Evolutionary conservation across 148 eudicot species (phyloP).

Genomic region (Nepenthes mirabilis): DNA sequence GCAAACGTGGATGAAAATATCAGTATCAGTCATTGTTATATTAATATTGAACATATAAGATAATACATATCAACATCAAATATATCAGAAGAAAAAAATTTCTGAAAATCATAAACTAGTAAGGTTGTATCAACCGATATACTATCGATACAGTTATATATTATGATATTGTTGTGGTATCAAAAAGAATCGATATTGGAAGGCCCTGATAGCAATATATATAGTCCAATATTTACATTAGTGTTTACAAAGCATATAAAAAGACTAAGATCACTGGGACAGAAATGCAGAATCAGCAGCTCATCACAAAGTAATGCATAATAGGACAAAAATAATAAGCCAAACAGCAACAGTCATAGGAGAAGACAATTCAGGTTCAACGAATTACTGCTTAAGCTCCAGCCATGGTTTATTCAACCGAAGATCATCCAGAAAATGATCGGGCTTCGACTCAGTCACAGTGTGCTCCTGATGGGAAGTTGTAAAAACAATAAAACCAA

Average conservation of each 20-base stretch:
- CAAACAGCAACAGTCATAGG: background rate
- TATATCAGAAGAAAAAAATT: too few relatives aligned
- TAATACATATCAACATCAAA: too few relatives aligned
- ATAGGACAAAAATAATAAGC: background rate
- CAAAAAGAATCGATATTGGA: too few relatives aligned
- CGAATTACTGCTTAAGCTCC: conserved; percentile 55
- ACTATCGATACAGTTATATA: too few relatives aligned
- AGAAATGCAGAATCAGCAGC: background rate
- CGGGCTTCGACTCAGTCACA: conserved; percentile 94
- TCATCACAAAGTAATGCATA: background rate
- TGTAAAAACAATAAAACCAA: conserved; percentile 1
- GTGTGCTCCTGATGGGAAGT: conserved; percentile 62
- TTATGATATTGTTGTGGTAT: too few relatives aligned
- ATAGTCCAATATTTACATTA: background rate
- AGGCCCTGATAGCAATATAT: background rate
- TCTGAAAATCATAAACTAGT: too few relatives aligned
- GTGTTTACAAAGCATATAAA: too few relatives aligned
- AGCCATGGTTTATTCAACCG: conserved; percentile 95
- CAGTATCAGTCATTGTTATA: too few relatives aligned
- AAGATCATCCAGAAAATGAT: conserved; percentile 92
- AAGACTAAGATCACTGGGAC: background rate
- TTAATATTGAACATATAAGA: too few relatives aligned
- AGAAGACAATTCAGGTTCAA: background rate
- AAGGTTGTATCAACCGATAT: too few relatives aligned
- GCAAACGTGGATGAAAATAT: background rate